Evolutionary conservation across 2,329 filamentous ascomycete genomes (phyloP), one percentile per base, ranked within the genome.

Genomic region (Botryotinia narcissicola): DNA sequence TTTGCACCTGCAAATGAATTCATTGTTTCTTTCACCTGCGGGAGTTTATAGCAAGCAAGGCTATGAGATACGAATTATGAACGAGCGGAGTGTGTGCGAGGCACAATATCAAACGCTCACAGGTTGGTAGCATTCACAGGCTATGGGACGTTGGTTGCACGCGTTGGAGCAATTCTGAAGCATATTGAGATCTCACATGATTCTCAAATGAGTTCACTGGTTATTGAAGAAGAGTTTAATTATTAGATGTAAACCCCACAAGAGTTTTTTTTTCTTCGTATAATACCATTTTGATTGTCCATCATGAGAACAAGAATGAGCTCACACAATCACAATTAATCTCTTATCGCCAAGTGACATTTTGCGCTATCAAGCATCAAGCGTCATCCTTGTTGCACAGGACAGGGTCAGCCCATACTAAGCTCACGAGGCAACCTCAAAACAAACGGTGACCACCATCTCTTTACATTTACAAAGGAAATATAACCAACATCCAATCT

Each of bases 1-100:
- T 29, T 46, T 66, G 73, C 67, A 73, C 46, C 64, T 75, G 73
- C 62, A 75, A 75, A 74, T 75, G 75, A 61, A 75, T 76, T 35
- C 68, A 20, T 54, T 59, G 46, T 37, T 57, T 76, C 70, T 75
- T 77, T 77, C 71, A 75, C 61, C 72, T 73, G 64, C 75, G 74
- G 78, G 76, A 78, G 77, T 79, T 54, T 77, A 76, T 72, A 78
- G 75, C 77, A 77, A 70, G 42, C 61, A 57, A 35, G 42, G 66
- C 59, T 59, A 73, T 63, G 71, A 75, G 72, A 74, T 69, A 79
- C 74, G 75, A 75, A 77, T 76, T 74, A 77, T 73, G 75, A 75
- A 70, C 61, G 71, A 66, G 68, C 71, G 66, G 74, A 57, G 73
- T 75, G 48, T 48, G 44, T 59, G 37, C 42, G 29, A 71, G 32